Evolutionary conservation across 257 asterid species (phyloP).

Genomic region (Solanum chiquidenum): DNA sequence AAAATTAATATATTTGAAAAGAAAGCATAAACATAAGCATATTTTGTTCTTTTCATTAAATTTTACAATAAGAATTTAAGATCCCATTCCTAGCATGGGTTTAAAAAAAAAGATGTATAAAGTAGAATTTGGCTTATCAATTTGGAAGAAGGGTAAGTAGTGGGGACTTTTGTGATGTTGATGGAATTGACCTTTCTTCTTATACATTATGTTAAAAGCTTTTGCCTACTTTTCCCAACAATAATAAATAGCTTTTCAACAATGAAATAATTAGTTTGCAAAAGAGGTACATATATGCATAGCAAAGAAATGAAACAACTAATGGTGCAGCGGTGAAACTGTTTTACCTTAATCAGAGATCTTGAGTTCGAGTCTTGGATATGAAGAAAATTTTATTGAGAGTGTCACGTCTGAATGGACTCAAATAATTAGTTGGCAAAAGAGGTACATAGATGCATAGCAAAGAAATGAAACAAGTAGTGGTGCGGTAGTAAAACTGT

Average conservation of each 20-base stretch:
- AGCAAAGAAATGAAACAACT: not conserved
- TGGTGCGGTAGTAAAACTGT: no score
- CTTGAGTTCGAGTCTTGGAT: no score
- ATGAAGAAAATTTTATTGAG: not conserved
- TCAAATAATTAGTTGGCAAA: not conserved
- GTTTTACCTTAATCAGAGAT: no score
- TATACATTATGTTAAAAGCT: not conserved
- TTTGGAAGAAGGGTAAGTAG: not conserved
- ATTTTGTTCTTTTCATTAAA: not conserved
- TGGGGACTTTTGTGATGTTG: not conserved
- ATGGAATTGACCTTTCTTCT: not conserved
- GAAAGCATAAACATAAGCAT: not conserved
- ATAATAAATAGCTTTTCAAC: not conserved
- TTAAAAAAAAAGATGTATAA: not conserved
- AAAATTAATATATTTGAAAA: not conserved
- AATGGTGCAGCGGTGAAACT: not conserved
- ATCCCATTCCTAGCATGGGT: not conserved
- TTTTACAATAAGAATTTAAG: not conserved
- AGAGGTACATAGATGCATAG: not conserved
- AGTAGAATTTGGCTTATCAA: conserved; percentile 3
- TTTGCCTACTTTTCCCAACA: not conserved
- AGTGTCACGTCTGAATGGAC: no score
- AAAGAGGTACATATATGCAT: not conserved
- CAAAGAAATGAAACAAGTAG: not conserved
- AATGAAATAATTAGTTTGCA: not conserved